Evolutionary conservation across 73 alveolate species (phyloP), one percentile per base, ranked within the genome.

Genomic region (Diophrys sp.): DNA sequence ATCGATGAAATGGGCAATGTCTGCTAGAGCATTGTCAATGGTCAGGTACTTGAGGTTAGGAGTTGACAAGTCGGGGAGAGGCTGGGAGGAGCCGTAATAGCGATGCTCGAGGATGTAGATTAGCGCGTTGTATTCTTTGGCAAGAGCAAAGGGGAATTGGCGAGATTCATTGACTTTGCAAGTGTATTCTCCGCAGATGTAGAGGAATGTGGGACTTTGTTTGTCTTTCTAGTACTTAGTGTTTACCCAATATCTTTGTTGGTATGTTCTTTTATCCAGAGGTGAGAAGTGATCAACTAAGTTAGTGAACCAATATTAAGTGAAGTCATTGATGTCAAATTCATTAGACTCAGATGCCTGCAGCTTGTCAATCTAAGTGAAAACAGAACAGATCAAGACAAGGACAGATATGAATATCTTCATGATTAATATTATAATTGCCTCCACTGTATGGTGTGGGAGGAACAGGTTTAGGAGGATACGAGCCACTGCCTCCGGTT

Each of bases 121-220:
- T 26, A 33, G 54, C 26, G 80, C 89, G 0, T 68, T 74, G 54
- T 31, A 23, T 62, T 77, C 84, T 25, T 27, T 29, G 0, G 87
- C 82, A 0, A 80, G 67, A 67, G 44, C 27, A 23, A 57, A n/a
- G 31, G 89, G 77, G 74, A 25, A 80, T 28, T 29, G 57, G 25
- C 90, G 56, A n/a, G 54, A 67, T 28, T 33, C 55, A 27, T 73
- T 76, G 27, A 80, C 90, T n/a, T 71, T 57, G 71, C 93, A 86
- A 14, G 84, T 74, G 11, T 79, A 71, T 77, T 91, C 97, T 30
- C 97, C 97, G 33, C 97, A 85, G 55, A 91, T 88, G 77, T 79
- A 88, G 28, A 91, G 62, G 75, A 91, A 84, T 23, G 88, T 87
- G 11, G 95, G 90, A 25, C 94, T 92, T 29, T 73, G 66, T 66